phyloP scores from a whole-genome alignment of 1,139 yeast genomes.

The Hanseniaspora gamundiae region DNA sequence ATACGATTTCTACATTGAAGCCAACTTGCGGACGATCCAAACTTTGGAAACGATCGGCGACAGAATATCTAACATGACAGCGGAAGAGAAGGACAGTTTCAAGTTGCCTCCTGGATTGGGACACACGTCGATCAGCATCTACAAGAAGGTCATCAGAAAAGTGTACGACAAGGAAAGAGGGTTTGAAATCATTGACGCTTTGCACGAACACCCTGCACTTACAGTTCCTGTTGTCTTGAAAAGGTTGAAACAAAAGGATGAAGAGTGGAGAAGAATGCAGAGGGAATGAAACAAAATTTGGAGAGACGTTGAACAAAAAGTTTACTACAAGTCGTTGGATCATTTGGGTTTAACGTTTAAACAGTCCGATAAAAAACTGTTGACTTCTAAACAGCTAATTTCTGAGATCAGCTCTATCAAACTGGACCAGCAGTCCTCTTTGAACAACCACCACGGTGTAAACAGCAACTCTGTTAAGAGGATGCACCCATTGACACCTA shows the following conservation, averaged over 20 bases:
- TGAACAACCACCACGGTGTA: constrained; percentile 11
- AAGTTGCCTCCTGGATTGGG: constrained; percentile 90
- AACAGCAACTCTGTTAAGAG: constrained; percentile 37
- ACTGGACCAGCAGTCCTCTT: constrained; percentile 57
- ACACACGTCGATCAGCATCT: constrained; percentile 79
- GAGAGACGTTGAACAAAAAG: constrained; percentile 97
- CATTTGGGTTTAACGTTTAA: constrained; percentile 92
- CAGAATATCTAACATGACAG: constrained; percentile 84
- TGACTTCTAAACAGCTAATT: constrained; percentile 80
- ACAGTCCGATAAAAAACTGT: constrained; percentile 85
- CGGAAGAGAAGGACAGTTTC: constrained; percentile 76
- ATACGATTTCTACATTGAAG: constrained; percentile 90
- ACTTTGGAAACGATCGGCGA: constrained; percentile 91
- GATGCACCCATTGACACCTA: constrained; percentile 77
- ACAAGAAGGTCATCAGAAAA: constrained; percentile 84
- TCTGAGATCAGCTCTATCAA: constrained; percentile 88
- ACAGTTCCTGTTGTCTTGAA: constrained; percentile 90
- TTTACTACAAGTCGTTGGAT: constrained; percentile 83
- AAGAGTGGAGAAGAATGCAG: constrained; percentile 97
- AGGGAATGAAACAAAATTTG: constrained; percentile 98
- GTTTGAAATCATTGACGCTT: constrained; percentile 87
- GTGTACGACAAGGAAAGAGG: constrained; percentile 92
- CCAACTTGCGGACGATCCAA: constrained; percentile 88
- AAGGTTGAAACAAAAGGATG: constrained; percentile 92
- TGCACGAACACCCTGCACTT: constrained; percentile 88